Evolutionary conservation across 805 yeast genomes (phyloP), one percentile per base, ranked within the genome.

Genomic region (Schwanniomyces yamadae): DNA sequence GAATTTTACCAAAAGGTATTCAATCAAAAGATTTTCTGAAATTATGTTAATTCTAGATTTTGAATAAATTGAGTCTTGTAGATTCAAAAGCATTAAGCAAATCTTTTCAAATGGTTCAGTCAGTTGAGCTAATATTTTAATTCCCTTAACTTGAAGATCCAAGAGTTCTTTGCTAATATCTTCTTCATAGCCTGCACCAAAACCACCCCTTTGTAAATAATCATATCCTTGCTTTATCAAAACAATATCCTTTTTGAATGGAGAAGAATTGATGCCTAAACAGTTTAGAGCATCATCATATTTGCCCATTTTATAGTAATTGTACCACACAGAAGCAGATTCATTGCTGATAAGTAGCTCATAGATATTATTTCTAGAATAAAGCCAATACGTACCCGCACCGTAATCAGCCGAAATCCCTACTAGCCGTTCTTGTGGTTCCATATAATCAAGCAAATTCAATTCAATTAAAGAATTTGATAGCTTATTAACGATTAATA

Each of bases 281-380:
- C 49, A 54, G 1, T 54, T 44, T 31, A 86, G 61, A 0, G 96
- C 96, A 29, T 77, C 78, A 12, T 82, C 85, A 56, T 71, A 91
- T 38, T 75, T 57, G 2, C 67, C 67, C 54, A 63, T 45, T 36
- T 53, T 56, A 38, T 50, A 63, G 44, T 57, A 63, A 26, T 62
- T 50, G 37, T 73, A 75, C 96, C 97, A 87, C 3, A 90, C 80
- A 17, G 84, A 84, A 4, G 73, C 64, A 4, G 80, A 68, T 55
- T 91, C 97, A 50, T 83, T 74, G 23, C 72, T 72, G 9, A 86
- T 65, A 7, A 82, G 70, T 5, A 93, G 59, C 54, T 93, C 99
- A 52, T 73, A 84, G 7, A 93, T 77, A 32, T 69, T 69, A 4
- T 61, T 52, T 9, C 63, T 57, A 0, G 93, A 77, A 48, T 67